Conservation (phyloP, 2,329 filamentous ascomycete species). For the Drechslerella dactyloides region DNA sequence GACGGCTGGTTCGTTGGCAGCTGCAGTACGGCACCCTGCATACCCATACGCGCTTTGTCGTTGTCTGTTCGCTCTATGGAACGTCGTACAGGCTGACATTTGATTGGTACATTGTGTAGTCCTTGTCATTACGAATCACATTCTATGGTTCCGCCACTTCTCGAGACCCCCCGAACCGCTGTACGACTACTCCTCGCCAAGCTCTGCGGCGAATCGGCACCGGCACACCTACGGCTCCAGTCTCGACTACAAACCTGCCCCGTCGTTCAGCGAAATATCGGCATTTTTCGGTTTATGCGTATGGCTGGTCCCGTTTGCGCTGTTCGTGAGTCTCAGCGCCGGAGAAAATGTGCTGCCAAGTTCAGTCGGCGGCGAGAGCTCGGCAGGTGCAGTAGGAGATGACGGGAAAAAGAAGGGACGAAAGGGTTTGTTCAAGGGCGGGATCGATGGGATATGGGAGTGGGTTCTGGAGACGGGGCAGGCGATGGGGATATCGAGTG, state of each 20-base stretch:
- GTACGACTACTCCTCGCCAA: constrained; percentile 67
- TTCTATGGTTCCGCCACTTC: constrained; percentile 94
- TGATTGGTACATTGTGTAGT: constrained; percentile 59
- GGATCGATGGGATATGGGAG: constrained; percentile 67
- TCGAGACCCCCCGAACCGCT: constrained; percentile 67
- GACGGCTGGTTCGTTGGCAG: constrained; percentile 42
- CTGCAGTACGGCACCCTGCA: constrained; percentile 54
- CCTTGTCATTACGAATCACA: constrained; percentile 88
- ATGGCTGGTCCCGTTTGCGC: constrained; percentile 92
- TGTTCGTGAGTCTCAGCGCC: constrained; percentile 92
- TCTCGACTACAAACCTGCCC: constrained; percentile 64
- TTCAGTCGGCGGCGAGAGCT: constrained; percentile 76
- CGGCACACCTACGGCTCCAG: constrained; percentile 54
- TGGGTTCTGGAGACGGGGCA: constrained; percentile 61
- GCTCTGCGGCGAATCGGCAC: constrained; percentile 64
- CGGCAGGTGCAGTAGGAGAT: constrained; percentile 51
- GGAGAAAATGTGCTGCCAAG: constrained; percentile 93
- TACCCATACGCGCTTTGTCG: not conserved
- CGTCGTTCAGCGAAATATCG: constrained; percentile 90
- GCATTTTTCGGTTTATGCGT: constrained; percentile 96
- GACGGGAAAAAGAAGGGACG: constrained; percentile 61
- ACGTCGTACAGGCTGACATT: not conserved
- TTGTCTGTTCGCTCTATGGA: not conserved
- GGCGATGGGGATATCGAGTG: constrained; percentile 50
- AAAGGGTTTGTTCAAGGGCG: constrained; percentile 71